Evolutionary conservation across 805 yeast species (phyloP).

Genomic region (Alloascoidea hylecoeti): DNA sequence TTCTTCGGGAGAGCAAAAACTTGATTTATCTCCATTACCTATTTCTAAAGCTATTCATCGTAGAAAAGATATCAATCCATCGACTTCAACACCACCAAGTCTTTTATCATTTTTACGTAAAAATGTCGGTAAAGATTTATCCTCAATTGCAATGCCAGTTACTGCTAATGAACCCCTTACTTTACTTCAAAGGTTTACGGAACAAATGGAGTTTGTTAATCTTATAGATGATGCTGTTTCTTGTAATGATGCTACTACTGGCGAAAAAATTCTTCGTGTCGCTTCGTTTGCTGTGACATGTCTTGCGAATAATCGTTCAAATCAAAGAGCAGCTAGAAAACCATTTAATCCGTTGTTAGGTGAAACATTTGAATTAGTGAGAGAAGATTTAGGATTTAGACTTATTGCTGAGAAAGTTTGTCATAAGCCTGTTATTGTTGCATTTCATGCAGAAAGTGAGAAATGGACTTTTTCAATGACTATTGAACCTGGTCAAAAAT

Average conservation of each 20-base stretch:
- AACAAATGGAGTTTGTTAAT: constrained; percentile 61
- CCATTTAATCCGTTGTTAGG: constrained; percentile 94
- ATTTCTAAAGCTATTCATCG: constrained; percentile 25
- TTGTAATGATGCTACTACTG: constrained; percentile 26
- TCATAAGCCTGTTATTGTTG: constrained; percentile 81
- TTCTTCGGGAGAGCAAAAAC: neutral
- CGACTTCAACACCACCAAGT: constrained; percentile 67
- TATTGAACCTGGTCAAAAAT: constrained; percentile 66
- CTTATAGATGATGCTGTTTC: constrained; percentile 52
- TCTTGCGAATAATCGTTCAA: constrained; percentile 56
- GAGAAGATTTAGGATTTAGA: constrained; percentile 71
- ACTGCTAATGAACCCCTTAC: constrained; percentile 87
- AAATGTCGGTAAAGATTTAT: constrained; percentile 84
- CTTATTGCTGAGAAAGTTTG: constrained; percentile 72
- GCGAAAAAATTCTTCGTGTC: constrained; percentile 43
- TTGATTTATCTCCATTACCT: constrained; percentile 60
- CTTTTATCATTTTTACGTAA: constrained; percentile 67
- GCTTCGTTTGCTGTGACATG: constrained; percentile 77
- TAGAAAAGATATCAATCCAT: constrained; percentile 37
- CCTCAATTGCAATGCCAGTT: constrained; percentile 86
- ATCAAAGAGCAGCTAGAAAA: constrained; percentile 66
- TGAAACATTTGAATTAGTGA: constrained; percentile 81
- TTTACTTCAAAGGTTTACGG: constrained; percentile 67
- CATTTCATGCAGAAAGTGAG: constrained; percentile 58
- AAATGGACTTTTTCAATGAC: constrained; percentile 45